A percentile compares a stretch with the other conserved stretches of the same genome.
These are phyloP conservation scores for Rosa multiflora DNA, from an alignment of 306 rosid species.

Conservation along the genomic window DNA sequence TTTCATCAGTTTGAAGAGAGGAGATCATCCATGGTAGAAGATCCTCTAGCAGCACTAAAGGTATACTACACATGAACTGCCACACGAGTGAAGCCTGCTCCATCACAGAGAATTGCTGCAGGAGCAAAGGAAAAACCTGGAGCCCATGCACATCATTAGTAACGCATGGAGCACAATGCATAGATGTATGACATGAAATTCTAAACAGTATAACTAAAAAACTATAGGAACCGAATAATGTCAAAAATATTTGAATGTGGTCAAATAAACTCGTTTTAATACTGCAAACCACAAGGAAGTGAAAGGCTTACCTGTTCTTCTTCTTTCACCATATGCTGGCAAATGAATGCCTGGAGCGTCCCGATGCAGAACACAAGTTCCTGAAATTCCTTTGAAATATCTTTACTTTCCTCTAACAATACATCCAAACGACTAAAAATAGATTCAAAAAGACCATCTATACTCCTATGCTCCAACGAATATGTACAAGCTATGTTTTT, in stretches of 20 bases:
- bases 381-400: conserved; percentile 52
- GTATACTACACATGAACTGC: conserved; percentile 86
- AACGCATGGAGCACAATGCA: not conserved
- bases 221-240: not conserved
- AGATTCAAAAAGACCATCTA: conserved; percentile 54
- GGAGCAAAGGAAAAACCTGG: conserved; percentile 83
- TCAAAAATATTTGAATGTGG: not conserved
- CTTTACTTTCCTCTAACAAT: conserved; percentile 36
- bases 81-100: conserved; percentile 88
- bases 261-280: no score
- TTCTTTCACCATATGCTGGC: conserved; percentile 86
- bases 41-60: conserved; percentile 68
- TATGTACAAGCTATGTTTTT: conserved; percentile 69
- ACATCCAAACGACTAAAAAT: conserved; percentile 55
- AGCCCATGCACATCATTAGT: conserved; percentile 12
- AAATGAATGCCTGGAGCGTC: conserved; percentile 52
- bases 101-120: conserved; percentile 54
- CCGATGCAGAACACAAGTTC: conserved; percentile 70
- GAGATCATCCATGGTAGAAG: conserved; percentile 63
- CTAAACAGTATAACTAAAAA: not conserved
- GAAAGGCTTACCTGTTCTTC: conserved; percentile 67
- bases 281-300: no score
- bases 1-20: conserved; percentile 59
- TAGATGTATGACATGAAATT: not conserved
- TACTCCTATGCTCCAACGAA: conserved; percentile 70